Conservation (phyloP, 208 protist genomes). For the Acanthamoeba divionensis region DNA sequence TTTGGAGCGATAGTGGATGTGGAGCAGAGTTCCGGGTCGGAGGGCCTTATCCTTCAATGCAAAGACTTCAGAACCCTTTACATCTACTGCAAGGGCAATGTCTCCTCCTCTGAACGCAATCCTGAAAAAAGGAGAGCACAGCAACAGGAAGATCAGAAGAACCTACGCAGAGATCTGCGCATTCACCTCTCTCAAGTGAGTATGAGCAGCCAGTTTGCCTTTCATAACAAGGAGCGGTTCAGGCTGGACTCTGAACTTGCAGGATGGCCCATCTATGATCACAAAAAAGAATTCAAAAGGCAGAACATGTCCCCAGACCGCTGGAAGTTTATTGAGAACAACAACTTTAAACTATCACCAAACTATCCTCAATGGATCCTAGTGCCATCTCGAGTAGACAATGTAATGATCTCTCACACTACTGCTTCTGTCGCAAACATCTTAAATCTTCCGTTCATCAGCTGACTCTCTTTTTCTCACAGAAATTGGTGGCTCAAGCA, state of each 20-base stretch:
- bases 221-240: constrained; percentile 35
- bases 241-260: neutral
- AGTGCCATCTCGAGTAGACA: neutral
- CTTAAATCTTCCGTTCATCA: neutral
- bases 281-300: neutral
- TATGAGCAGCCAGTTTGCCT: neutral
- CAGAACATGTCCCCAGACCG: neutral
- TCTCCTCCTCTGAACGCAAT: neutral
- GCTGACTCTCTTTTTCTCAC: neutral
- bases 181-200: neutral
- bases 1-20: too few relatives aligned
- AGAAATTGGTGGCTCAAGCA: neutral
- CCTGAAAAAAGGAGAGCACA: neutral
- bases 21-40: too few relatives aligned
- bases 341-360: neutral
- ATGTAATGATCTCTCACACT: neutral
- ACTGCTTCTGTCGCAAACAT: neutral
- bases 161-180: neutral
- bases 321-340: constrained; percentile 35
- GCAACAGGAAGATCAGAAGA: constrained; percentile 34
- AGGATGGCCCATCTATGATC: constrained; percentile 23
- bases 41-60: neutral
- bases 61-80: neutral
- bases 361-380: neutral
- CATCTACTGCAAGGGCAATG: constrained; percentile 21